Base-by-base conservation (phyloP, 345 rosid genomes). In the Schrenkiella parvula region DNA sequence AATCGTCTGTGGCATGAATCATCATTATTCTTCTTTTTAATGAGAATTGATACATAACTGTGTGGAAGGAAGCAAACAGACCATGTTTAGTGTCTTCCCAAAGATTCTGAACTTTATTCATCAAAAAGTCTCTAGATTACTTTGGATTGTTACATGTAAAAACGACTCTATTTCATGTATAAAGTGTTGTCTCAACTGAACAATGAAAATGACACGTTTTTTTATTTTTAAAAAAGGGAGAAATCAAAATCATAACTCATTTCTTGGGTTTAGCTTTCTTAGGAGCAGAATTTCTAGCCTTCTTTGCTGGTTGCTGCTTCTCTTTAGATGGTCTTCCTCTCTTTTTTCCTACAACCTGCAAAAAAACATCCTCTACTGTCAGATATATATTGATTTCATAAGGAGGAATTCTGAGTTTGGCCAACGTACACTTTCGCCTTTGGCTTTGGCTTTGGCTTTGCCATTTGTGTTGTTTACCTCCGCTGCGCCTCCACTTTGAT, bases 261-360 rank as follows among this genome's bases (percentile, higher is more conserved):
- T 82, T 82, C 81, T 79, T 82, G 73, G 69, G 52, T 61, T 43
- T 77, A 59, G 75, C 71, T 77, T 73, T 80, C 66, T 64, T 76
- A 35, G 80, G 47, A 63, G 65, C 74, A 75, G 59, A 67, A 13
- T 63, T 91, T 72, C 75, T 82, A 59, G 52, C 82, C 80, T 76
- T 89, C 77, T 84, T 88, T 29, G 85, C 74, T 62, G 87, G 86
- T 50, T 76, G 87, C 37, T 82, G 75, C 82, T 86, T 89, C 80
- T 85, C 88, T 77, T 82, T 87, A 0, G 60, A 69, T 68, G 80
- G 64, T 54, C 73, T 84, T 47, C 83, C 88, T 79, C 84, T 88
- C 88, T 89, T 91, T 64, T 76, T 75, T 4, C 81, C 78, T 37
- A 26, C 63, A 22, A 73, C 86, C 93, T 89, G 84, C 87, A 84